Evolutionary conservation across 129 eudicot genomes (phyloP), one percentile per base, ranked within the genome.

Genomic region (Arctium lappa): DNA sequence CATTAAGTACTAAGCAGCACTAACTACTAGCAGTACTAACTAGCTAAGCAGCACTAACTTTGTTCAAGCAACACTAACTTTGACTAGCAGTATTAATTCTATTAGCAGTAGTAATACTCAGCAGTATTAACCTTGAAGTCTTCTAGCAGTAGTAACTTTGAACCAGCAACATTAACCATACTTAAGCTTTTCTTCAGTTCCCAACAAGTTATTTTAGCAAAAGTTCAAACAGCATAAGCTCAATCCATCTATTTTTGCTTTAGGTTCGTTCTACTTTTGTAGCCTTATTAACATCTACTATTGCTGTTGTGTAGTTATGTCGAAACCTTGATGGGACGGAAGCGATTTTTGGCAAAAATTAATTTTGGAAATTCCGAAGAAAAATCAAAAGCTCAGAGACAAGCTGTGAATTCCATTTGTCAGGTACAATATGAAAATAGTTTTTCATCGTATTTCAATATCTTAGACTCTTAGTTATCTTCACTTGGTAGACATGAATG

Each of bases 341-440:
- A 95, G 84, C 97, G 98, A 32, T 95, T 93, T 86, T 85, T 95
- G 83, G 81, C 95, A 69, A 95, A 95, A 79, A 95, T 95, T 34
- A 93, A 90, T 79, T 85, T 87, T 81, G 99, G 99, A 80, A 89
- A 91, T 78, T 82, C 79, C 46, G 87, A 95, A 88, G 99, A 95
- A 86, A 95, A 92, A 86, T 93, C 97, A 74, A 95, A 91, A 91
- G 99, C 99, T 80, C 94, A 95, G 86, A 89, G 99, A 82, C 99
- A 95, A 88, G 97, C 99, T 76, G 98, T 95, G 80, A 95, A 95
- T 91, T 95, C 99, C 16, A 93, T 95, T 70, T 95, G 98, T 85
- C 99, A 93, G 97, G 99, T 93, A 81, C 15, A n/a, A 63, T 63
- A 42, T 1, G 2, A 16, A 7, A 73, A 18, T 73, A 39, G 42